Base-by-base conservation (phyloP, 768 basidiomycete species). In the Mycena kentingensis region DNA sequence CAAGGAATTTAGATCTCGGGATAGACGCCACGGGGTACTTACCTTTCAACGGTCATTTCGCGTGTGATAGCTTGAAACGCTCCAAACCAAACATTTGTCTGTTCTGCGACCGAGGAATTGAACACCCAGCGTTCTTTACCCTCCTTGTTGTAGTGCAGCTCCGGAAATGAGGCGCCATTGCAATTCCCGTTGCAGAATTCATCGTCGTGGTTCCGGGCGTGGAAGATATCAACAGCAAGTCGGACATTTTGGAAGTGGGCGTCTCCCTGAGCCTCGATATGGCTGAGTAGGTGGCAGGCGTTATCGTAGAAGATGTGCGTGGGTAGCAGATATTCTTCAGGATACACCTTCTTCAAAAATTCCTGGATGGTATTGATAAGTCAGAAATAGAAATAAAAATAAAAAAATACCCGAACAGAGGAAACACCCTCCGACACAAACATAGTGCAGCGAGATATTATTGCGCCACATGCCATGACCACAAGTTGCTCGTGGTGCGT, bases 31-130 rank as follows among this genome's bases (percentile, higher is more conserved):
- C n/a, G n/a, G n/a, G n/a, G n/a, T n/a, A n/a, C n/a, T n/a, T 51
- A 44, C 13, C 16, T n/a, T 29, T 24, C 41, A 42, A 24, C 39
- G 5, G 69, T 71, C 68, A 51, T 68, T 66, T 5, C 64, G 37
- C 32, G 49, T 4, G 64, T 51, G 24, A 71, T 69, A 1, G 68
- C 45, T 28, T 64, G 60, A 50, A 63, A 71, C 0, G 65, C 65
- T 3, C 63, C 67, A 21, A 72, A 54, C 71, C 71, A 73, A 13
- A 57, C 64, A 51, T 73, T 73, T 1, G 63, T 61, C 50, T 70
- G 66, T 46, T 73, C 70, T 15, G 67, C 68, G 11, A 55, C 58
- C 2, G 71, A 73, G 1, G 69, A 67, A 48, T 71, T 71, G 64
- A 72, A 72, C 5, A 31, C 19, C 67, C 69, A 70, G 12, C 46